Conservation (phyloP, 305 asterid species). For the Andrographis paniculata region DNA sequence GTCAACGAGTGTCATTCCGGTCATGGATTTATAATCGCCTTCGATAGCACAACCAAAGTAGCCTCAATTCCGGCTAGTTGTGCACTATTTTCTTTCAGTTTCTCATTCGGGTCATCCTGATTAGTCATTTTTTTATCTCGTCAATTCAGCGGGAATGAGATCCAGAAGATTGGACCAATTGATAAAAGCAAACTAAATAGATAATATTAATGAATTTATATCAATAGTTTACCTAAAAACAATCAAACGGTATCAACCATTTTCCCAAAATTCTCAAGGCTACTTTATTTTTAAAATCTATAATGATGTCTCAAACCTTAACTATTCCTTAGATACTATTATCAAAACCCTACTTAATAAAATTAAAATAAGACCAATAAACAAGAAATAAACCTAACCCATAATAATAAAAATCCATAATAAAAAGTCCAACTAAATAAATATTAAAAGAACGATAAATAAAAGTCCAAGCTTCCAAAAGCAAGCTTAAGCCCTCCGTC, state of each 20-base stretch:
- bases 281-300: background rate
- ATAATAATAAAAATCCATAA: too few species aligned
- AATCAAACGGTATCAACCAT: too few species aligned
- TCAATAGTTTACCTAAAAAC: background rate
- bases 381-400: too few species aligned
- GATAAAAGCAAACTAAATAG: too few species aligned
- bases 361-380: too few species aligned
- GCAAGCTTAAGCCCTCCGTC: background rate
- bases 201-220: too few species aligned
- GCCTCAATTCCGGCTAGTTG: background rate
- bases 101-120: background rate
- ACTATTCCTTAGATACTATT: too few species aligned
- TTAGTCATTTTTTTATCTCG: background rate
- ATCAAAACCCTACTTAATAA: background rate
- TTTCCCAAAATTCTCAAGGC: background rate
- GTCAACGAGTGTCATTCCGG: background rate
- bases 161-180: slow-evolving; percentile 1
- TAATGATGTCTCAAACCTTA: background rate
- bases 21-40: background rate
- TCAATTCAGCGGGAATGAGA: slow-evolving; percentile 2
- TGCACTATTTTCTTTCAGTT: background rate
- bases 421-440: background rate
- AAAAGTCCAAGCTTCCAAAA: background rate
- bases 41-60: background rate
- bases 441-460: background rate